Evolutionary conservation across 2,329 filamentous ascomycete species (phyloP).

Genomic region (Hypoxylon sp.): DNA sequence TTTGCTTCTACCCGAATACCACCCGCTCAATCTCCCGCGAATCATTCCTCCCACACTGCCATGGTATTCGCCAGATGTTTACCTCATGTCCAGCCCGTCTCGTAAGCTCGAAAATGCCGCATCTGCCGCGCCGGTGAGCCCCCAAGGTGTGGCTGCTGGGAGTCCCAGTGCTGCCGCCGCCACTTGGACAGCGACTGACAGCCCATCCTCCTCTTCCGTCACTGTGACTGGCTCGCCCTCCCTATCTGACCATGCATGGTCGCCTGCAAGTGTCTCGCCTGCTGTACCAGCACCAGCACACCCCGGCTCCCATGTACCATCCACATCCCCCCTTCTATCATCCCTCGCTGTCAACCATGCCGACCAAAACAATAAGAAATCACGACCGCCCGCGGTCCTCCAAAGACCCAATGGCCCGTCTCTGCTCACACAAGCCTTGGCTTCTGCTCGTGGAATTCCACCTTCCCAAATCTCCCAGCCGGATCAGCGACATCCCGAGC

Average conservation of each 20-base stretch:
- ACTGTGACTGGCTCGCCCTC: slow-evolving; percentile 50
- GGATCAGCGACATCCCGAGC: slow-evolving; percentile 49
- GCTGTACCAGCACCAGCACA: slow-evolving; percentile 29
- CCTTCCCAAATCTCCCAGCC: slow-evolving; percentile 48
- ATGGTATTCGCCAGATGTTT: slow-evolving; percentile 65
- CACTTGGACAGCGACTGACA: slow-evolving; percentile 50
- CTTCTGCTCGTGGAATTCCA: slow-evolving; percentile 69
- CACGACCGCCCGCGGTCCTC: slow-evolving; percentile 59
- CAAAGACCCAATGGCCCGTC: slow-evolving; percentile 67
- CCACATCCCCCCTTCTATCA: slow-evolving; percentile 47
- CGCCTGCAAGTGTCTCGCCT: slow-evolving; percentile 44
- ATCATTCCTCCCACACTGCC: slow-evolving; percentile 48
- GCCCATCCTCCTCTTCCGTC: slow-evolving; percentile 47
- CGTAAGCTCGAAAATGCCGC: slow-evolving; percentile 69
- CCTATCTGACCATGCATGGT: slow-evolving; percentile 46
- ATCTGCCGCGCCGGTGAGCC: slow-evolving; percentile 56
- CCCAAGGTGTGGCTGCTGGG: slow-evolving; percentile 44
- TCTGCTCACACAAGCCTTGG: slow-evolving; percentile 70
- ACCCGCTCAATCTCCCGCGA: slow-evolving; percentile 44
- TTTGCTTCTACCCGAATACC: slow-evolving; percentile 36
- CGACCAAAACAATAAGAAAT: slow-evolving; percentile 64
- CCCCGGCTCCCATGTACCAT: slow-evolving; percentile 46
- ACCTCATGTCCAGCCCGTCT: slow-evolving; percentile 70
- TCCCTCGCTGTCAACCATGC: slow-evolving; percentile 53
- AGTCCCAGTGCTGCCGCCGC: slow-evolving; percentile 44